These are phyloP conservation scores for Pterocarpus macrocarpus DNA, from an alignment of 306 rosid species.

Conservation along the genomic window DNA sequence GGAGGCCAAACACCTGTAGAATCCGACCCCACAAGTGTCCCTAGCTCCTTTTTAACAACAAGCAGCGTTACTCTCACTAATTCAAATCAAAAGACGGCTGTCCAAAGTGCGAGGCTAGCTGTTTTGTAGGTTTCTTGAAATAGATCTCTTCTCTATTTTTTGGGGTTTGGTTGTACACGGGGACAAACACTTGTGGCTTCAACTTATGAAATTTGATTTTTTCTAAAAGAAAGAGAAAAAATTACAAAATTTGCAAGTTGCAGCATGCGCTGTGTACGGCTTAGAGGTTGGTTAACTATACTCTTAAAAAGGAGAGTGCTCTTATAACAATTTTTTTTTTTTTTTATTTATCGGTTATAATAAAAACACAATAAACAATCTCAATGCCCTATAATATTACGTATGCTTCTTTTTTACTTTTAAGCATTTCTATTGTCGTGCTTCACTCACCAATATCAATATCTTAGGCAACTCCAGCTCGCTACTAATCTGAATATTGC, in stretches of 20 bases:
- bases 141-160: background rate
- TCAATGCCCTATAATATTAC: background rate
- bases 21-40: constrained; percentile 46
- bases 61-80: constrained; percentile 8
- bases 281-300: no score
- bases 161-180: background rate
- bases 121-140: constrained; percentile 32
- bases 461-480: constrained; percentile 10
- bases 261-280: constrained; percentile 26
- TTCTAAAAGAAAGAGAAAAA: background rate
- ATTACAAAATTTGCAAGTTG: constrained; percentile 18
- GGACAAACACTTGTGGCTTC: constrained; percentile 12
- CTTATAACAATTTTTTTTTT: background rate
- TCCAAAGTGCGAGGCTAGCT: constrained; percentile 24
- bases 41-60: background rate
- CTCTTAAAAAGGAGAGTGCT: background rate
- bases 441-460: background rate
- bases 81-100: constrained; percentile 19
- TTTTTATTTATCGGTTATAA: background rate
- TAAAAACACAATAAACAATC: no score
- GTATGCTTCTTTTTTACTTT: background rate
- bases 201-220: background rate
- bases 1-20: constrained; percentile 43
- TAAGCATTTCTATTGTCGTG: background rate
- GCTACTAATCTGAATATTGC: constrained; percentile 3